phyloP scores from a whole-genome alignment of 768 basidiomycete genomes.

The Naganishia antarctica region DNA sequence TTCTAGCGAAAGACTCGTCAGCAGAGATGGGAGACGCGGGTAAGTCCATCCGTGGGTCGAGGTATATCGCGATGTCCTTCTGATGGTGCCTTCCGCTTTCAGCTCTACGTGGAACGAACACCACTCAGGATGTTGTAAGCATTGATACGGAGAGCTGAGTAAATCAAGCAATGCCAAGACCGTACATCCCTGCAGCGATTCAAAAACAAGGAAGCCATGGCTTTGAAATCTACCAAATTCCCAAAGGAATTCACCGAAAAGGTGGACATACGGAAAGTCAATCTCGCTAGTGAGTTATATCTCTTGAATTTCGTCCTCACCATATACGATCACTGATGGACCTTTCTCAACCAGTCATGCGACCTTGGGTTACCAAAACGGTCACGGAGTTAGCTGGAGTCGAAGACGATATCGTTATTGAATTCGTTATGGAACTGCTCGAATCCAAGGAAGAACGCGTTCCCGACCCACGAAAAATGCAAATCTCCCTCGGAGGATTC shows the following conservation, averaged over 20 bases:
- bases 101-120: slow-evolving; percentile 44
- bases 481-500: slow-evolving; percentile 89
- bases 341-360: slow-evolving; percentile 57
- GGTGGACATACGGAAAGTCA: slow-evolving; percentile 95
- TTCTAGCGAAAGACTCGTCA: too few species aligned
- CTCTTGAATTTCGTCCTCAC: not conserved
- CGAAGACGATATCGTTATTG: slow-evolving; percentile 92
- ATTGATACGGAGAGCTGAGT: not conserved
- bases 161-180: not conserved
- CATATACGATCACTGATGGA: not conserved
- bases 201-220: slow-evolving; percentile 87
- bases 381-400: slow-evolving; percentile 84
- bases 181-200: slow-evolving; percentile 57
- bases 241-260: slow-evolving; percentile 84
- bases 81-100: not conserved
- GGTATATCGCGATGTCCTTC: not conserved
- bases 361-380: slow-evolving; percentile 87
- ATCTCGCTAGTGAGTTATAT: slow-evolving; percentile 54
- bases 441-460: slow-evolving; percentile 84
- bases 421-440: slow-evolving; percentile 89
- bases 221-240: slow-evolving; percentile 85
- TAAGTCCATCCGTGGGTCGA: slow-evolving; percentile 15
- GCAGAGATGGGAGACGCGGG: slow-evolving; percentile 33
- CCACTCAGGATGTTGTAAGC: slow-evolving; percentile 42
- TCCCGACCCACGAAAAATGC: slow-evolving; percentile 91